Evolutionary conservation across 306 rosid species (phyloP).

Genomic region (Quercus variabilis): DNA sequence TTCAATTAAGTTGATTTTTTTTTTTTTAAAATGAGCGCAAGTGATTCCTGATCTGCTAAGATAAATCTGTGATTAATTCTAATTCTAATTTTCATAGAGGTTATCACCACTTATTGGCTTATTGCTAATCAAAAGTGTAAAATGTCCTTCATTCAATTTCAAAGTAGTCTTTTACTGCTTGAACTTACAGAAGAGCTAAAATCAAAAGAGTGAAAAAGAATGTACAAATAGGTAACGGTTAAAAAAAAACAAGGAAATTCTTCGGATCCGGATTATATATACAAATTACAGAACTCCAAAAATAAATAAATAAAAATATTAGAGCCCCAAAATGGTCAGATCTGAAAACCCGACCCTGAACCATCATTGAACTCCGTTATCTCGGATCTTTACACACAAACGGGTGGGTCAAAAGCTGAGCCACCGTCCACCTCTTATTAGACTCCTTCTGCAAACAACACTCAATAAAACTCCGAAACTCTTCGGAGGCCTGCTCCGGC

Average conservation of each 20-base stretch:
- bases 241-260: not conserved
- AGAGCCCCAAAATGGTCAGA: not conserved
- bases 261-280: not conserved
- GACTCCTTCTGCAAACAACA: conserved; percentile 86
- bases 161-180: not conserved
- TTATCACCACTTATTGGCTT: too few relatives aligned
- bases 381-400: conserved; percentile 41
- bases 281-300: not conserved
- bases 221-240: not conserved
- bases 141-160: not conserved
- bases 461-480: conserved; percentile 56
- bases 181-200: not conserved
- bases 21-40: too few relatives aligned
- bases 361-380: not conserved
- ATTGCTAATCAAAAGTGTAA: too few relatives aligned
- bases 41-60: too few relatives aligned
- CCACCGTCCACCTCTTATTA: conserved; percentile 64
- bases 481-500: conserved; percentile 56
- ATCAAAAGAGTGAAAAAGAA: not conserved
- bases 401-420: conserved; percentile 69
- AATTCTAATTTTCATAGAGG: too few relatives aligned
- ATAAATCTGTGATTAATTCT: too few relatives aligned
- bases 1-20: too few relatives aligned
- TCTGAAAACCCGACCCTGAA: conserved; percentile 1
- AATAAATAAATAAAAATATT: not conserved